Evolutionary conservation across 1,284 basidiomycete genomes (phyloP).

Genomic region (Thelephora terrestris): DNA sequence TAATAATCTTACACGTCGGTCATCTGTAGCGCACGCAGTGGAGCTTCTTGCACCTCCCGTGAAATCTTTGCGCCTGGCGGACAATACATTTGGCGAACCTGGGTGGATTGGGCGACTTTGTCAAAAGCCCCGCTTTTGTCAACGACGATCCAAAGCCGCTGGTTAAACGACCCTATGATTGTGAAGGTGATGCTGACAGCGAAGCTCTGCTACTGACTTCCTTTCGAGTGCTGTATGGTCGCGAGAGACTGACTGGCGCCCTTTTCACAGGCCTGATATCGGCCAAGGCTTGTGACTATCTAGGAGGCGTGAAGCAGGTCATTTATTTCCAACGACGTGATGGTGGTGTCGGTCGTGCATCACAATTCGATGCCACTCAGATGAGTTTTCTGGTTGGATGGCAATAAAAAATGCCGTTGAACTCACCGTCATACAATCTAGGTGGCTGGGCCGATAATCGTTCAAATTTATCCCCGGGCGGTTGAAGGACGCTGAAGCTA

Average conservation of each 20-base stretch:
- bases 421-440: constrained; percentile 20
- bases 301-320: constrained; percentile 88
- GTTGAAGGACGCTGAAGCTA: constrained; percentile 98
- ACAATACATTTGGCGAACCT: no score
- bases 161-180: no score
- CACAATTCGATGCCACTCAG: constrained; percentile 95
- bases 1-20: no score
- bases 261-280: constrained; percentile 71
- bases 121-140: no score
- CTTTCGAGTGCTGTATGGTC: not conserved
- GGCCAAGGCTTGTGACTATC: constrained; percentile 93
- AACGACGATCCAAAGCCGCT: no score
- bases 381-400: constrained; percentile 34
- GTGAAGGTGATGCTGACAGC: no score
- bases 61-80: no score
- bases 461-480: constrained; percentile 92
- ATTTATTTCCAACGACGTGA: constrained; percentile 97
- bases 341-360: constrained; percentile 94
- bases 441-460: constrained; percentile 99
- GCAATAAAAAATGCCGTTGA: constrained; percentile 1
- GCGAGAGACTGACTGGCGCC: not conserved
- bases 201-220: no score
- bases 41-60: no score
- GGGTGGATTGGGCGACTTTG: no score
- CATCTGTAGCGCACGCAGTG: no score